Percentiles rank a stretch among this genome's conserved stretches.
These are phyloP conservation scores for Penicillium desertorum DNA, from an alignment of 495 filamentous ascomycete species.

Conservation along the genomic window DNA sequence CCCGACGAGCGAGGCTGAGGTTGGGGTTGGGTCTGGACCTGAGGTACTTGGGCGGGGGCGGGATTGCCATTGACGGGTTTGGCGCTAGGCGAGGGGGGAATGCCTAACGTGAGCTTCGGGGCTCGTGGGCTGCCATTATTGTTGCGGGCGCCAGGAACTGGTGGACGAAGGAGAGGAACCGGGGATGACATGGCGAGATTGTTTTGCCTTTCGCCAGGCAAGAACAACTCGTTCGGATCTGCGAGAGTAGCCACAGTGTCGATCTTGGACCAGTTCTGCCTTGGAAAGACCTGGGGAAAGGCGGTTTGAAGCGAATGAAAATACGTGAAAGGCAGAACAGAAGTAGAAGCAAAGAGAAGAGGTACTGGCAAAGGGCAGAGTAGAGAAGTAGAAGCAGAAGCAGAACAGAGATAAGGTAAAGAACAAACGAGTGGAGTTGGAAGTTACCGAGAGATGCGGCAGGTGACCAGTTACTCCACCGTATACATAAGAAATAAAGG, in stretches of 20 bases:
- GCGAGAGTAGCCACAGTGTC: conserved; percentile 46
- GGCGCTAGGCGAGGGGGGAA: conserved; percentile 77
- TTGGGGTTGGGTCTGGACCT: conserved; percentile 26
- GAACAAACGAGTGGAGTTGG: conserved; percentile 13
- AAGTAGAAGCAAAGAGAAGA: not conserved
- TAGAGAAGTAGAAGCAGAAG: not conserved
- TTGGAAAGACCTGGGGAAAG: conserved; percentile 18
- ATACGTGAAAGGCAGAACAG: not conserved
- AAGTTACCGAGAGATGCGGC: conserved; percentile 17
- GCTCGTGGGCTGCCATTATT: conserved; percentile 57
- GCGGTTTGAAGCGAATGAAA: conserved; percentile 7
- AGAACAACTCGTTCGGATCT: conserved; percentile 50
- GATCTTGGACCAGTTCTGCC: conserved; percentile 25
- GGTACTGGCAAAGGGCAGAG: not conserved
- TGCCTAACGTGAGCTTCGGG: conserved; percentile 82
- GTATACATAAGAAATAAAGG: not conserved
- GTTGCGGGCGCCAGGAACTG: conserved; percentile 70
- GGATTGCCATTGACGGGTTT: conserved; percentile 59
- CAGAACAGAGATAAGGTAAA: conserved; percentile 8
- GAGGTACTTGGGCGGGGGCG: conserved; percentile 22
- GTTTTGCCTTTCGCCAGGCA: conserved; percentile 49
- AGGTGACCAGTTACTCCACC: conserved; percentile 27
- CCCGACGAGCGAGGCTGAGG: conserved; percentile 34
- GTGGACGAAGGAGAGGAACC: conserved; percentile 79
- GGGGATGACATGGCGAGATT: conserved; percentile 73